Evolutionary conservation across 2,329 filamentous ascomycete genomes (phyloP).

Genomic region (Penicillium palitans): DNA sequence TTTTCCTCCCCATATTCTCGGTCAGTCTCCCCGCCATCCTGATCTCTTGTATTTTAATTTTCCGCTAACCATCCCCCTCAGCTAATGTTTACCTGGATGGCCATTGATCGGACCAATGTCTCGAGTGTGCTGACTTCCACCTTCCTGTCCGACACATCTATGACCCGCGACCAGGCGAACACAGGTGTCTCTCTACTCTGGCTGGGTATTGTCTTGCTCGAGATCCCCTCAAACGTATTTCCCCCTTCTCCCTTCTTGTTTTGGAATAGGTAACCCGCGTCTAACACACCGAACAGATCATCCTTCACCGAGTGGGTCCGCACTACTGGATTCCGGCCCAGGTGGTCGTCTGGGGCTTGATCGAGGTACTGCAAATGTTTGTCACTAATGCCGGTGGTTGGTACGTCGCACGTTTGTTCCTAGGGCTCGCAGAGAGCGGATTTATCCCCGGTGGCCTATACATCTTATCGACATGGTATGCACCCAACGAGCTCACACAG

Average conservation of each 20-base stretch:
- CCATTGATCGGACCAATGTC: background rate
- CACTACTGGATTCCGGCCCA: background rate
- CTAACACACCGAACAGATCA: background rate
- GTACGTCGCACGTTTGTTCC: background rate
- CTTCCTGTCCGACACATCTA: background rate
- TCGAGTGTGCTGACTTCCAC: background rate
- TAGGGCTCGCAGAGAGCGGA: background rate
- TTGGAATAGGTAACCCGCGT: too few species aligned
- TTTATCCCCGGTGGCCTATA: background rate
- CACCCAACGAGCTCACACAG: background rate
- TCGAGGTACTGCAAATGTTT: background rate
- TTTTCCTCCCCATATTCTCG: background rate
- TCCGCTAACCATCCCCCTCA: background rate
- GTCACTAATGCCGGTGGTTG: background rate
- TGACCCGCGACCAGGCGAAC: background rate
- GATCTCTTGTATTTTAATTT: background rate
- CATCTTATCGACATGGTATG: background rate
- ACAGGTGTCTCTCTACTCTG: background rate
- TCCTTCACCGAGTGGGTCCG: background rate
- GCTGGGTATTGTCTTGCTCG: background rate
- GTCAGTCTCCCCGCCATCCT: background rate
- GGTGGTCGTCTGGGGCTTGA: background rate
- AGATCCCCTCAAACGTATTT: background rate
- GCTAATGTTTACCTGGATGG: background rate
- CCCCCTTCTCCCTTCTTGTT: background rate